Evolutionary conservation across 805 yeast species (phyloP).

Genomic region (Hanseniaspora guilliermondii): DNA sequence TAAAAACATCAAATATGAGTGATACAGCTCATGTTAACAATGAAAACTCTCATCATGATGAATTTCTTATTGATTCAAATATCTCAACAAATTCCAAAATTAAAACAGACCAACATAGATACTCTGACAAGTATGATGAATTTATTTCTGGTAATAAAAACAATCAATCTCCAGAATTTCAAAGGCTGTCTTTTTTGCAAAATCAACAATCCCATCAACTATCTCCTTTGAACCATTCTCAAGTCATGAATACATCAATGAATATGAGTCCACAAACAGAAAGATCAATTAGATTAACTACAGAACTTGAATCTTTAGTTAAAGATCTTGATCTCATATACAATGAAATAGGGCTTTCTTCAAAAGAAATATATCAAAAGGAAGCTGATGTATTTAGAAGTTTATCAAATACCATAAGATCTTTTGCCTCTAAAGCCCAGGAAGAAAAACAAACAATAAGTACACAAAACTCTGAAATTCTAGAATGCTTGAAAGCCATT

Average conservation of each 20-base stretch:
- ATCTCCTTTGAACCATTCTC: conserved; percentile 7
- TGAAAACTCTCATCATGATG: conserved; percentile 1
- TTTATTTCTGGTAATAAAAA: neutral
- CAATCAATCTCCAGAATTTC: conserved; percentile 6
- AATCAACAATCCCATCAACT: conserved; percentile 2
- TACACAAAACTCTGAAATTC: conserved; percentile 22
- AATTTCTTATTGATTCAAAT: neutral
- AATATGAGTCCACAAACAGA: conserved; percentile 17
- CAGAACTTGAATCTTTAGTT: conserved; percentile 25
- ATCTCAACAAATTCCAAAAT: neutral
- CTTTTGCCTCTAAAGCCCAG: conserved; percentile 30
- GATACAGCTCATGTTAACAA: neutral
- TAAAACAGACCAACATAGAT: neutral
- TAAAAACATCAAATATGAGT: neutral
- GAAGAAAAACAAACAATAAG: conserved; percentile 27
- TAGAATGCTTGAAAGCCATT: conserved; percentile 24
- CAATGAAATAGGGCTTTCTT: conserved; percentile 43
- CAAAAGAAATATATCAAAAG: conserved; percentile 37
- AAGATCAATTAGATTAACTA: conserved; percentile 25
- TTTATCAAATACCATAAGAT: conserved; percentile 38
- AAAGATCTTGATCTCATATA: conserved; percentile 37
- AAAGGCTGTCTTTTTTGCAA: conserved; percentile 10
- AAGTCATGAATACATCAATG: conserved; percentile 13
- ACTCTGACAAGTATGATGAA: neutral
- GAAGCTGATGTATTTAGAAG: conserved; percentile 39